phyloP scores from a whole-genome alignment of 2,329 filamentous ascomycete species.

The Chaetothyriales sp. region DNA sequence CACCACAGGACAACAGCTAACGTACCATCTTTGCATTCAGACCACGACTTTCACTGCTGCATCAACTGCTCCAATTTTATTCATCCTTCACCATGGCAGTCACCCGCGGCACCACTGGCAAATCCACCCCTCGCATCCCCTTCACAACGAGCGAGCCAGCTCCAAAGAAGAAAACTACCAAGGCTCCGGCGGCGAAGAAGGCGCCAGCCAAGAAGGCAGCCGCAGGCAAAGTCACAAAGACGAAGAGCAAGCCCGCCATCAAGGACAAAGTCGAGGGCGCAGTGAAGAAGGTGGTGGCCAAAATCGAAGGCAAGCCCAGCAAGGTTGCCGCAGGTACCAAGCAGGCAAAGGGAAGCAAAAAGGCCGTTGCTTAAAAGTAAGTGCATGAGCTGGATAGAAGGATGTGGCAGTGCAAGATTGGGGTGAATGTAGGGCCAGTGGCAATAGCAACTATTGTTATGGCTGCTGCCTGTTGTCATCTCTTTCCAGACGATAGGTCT shows the following conservation, averaged over 20 bases:
- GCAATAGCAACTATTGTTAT: too few species aligned
- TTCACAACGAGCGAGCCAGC: constrained; percentile 13
- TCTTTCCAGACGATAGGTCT: too few species aligned
- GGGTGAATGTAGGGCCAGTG: neutral
- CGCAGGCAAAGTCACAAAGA: constrained; percentile 13
- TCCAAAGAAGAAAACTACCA: constrained; percentile 10
- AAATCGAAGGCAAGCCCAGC: constrained; percentile 23
- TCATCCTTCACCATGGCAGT: constrained; percentile 17
- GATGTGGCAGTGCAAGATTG: neutral
- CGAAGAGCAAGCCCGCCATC: constrained; percentile 19
- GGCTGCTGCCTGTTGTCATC: too few species aligned
- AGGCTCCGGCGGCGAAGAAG: constrained; percentile 6
- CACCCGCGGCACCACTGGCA: constrained; percentile 20
- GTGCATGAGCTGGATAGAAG: neutral
- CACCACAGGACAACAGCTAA: too few species aligned
- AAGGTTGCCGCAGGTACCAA: constrained; percentile 29
- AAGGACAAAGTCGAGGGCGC: constrained; percentile 23
- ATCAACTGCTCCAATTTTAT: neutral
- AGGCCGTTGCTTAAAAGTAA: neutral
- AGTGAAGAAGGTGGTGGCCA: constrained; percentile 16
- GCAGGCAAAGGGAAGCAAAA: constrained; percentile 21
- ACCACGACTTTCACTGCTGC: neutral
- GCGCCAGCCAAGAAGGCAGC: constrained; percentile 9
- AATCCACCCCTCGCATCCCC: constrained; percentile 18
- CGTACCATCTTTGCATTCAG: too few species aligned